Evolutionary conservation across 2,329 filamentous ascomycete species (phyloP).

Genomic region (Zelopaecilomyces penicillatus): DNA sequence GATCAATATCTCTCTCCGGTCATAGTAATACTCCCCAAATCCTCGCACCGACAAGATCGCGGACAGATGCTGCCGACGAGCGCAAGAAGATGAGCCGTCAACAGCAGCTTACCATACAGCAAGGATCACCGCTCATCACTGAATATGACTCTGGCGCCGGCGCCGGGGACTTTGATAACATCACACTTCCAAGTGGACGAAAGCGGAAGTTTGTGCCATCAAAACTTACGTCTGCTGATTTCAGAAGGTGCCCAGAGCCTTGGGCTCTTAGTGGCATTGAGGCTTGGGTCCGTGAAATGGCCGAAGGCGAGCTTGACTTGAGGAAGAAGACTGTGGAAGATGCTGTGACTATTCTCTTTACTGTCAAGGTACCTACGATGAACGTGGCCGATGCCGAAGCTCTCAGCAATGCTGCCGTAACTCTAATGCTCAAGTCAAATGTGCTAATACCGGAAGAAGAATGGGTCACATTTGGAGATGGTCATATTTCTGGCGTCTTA

Average conservation of each 20-base stretch:
- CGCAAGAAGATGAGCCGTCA: slow-evolving; percentile 47
- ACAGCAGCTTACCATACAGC: slow-evolving; percentile 41
- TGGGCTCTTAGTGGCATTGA: slow-evolving; percentile 91
- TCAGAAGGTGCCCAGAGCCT: slow-evolving; percentile 76
- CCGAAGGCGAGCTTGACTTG: slow-evolving; percentile 83
- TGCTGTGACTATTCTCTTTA: slow-evolving; percentile 81
- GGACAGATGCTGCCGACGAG: slow-evolving; percentile 82
- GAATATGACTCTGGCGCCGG: slow-evolving; percentile 48
- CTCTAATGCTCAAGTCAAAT: slow-evolving; percentile 69
- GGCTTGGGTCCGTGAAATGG: slow-evolving; percentile 78
- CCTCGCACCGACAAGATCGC: slow-evolving; percentile 77
- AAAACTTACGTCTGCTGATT: slow-evolving; percentile 73
- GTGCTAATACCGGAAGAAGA: slow-evolving; percentile 85
- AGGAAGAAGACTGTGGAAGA: slow-evolving; percentile 79
- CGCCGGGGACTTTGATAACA: slow-evolving; percentile 64
- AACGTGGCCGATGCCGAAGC: slow-evolving; percentile 94
- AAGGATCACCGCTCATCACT: slow-evolving; percentile 40
- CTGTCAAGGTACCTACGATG: slow-evolving; percentile 93
- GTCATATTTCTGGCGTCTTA: slow-evolving; percentile 76
- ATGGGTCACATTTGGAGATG: slow-evolving; percentile 88
- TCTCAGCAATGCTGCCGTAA: slow-evolving; percentile 67
- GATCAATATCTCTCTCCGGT: slow-evolving; percentile 75
- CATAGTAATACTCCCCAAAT: slow-evolving; percentile 74
- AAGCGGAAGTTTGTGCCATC: slow-evolving; percentile 78
- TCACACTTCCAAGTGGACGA: slow-evolving; percentile 69